Base-by-base conservation (phyloP, 2,329 filamentous ascomycete genomes). In the Ophiosphaerella narmari region DNA sequence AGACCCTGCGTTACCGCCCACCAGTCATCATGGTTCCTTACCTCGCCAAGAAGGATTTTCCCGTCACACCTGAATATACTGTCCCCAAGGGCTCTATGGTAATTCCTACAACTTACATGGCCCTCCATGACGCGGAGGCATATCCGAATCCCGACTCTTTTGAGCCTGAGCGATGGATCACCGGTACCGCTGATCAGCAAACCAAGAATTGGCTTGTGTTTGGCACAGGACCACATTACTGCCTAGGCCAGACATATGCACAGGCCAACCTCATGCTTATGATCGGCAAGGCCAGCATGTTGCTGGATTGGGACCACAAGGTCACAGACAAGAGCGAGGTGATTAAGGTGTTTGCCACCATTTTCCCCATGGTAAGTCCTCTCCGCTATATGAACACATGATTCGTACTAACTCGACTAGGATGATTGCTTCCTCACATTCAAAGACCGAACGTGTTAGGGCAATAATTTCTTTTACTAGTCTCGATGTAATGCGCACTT, bases 1-100 rank as follows among this genome's bases (percentile, higher is more conserved):
- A 78, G 66, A 71, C 66, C 9, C 67, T 79, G 35, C 90, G 94
- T 70, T 97, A 95, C 81, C 89, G 93, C 48, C 94, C 94, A 58
- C 94, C 94, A 48, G 94, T 99, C 67, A 83, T 97, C 75, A 96
- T 99, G 91, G 90, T 97, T 43, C 94, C 94, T 31, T 97, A 97
- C 75, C 74, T 92, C 55, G 90, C 87, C 59, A 97, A 97, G 87
- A 96, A 96, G 81, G 79, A 89, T 48, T 99, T 97, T 82, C 92
- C 92, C 43, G 88, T 99, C 64, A 91, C 89, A 23, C 84, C 88
- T 32, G 82, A 80, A 32, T 97, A 97, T 77, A 96, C 91, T n/a
- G 87, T 93, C 43, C 90, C 90, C 67, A 97, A 97, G 80, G 89
- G 91, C 51, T 89, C 91, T 57, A 97, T 99, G 94, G 82, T 97